These are phyloP conservation scores for Arachis stenosperma DNA, from an alignment of 306 rosid species.

Conservation along the genomic window DNA sequence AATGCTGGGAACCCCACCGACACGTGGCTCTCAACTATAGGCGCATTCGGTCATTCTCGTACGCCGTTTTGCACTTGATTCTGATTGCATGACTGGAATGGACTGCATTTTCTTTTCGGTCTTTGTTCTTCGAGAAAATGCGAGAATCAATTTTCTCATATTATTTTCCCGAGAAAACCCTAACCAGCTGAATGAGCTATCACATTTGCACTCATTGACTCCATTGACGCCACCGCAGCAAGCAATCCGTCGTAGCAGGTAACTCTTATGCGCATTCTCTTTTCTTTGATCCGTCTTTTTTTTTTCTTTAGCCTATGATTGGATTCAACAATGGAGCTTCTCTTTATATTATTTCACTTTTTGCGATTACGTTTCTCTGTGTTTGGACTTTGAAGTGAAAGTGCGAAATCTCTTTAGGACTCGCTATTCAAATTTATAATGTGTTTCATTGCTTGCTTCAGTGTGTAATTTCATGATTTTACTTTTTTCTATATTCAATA, in stretches of 20 bases:
- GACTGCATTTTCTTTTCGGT: background rate
- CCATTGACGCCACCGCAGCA: conserved; percentile 3
- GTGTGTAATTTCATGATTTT: conserved; percentile 3
- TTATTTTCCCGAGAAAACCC: conserved; percentile 45
- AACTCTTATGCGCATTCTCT: background rate
- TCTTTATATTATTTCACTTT: background rate
- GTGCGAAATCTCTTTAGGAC: background rate
- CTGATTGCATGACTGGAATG: conserved; percentile 14
- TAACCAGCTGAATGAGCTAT: conserved; percentile 18
- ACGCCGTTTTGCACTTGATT: conserved; percentile 6
- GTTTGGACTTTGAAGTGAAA: background rate
- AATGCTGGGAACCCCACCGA: background rate
- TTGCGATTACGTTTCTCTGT: background rate
- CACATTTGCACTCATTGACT: background rate
- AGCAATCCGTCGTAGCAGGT: background rate
- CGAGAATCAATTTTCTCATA: conserved; percentile 22
- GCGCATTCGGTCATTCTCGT: background rate
- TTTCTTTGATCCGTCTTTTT: background rate
- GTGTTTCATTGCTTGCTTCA: background rate
- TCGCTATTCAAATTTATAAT: background rate
- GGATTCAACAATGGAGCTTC: background rate
- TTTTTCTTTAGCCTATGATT: conserved; percentile 5
- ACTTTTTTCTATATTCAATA: background rate
- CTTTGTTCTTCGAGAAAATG: conserved; percentile 44
- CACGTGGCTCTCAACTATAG: conserved; percentile 1